A percentile compares a stretch with the other conserved stretches of the same genome.
Evolutionary conservation across 1,284 basidiomycete genomes (phyloP).

Genomic region (Ustilago trichophora): DNA sequence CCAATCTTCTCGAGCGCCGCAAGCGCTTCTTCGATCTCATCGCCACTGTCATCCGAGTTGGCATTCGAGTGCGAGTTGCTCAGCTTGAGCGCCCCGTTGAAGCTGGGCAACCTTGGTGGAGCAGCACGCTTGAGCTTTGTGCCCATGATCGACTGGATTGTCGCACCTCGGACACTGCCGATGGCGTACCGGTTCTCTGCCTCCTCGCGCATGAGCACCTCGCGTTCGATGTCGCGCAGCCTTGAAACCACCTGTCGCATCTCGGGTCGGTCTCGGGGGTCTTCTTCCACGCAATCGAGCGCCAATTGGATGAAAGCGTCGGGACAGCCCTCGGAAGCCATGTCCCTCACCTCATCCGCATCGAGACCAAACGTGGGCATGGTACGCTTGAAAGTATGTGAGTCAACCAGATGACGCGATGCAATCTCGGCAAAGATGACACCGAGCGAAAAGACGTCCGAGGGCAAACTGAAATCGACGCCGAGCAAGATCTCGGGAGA

Average conservation of each 20-base stretch:
- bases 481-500: constrained; percentile 89
- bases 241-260: constrained; percentile 80
- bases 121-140: constrained; percentile 57
- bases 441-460: constrained; percentile 92
- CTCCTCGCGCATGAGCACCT: constrained; percentile 67
- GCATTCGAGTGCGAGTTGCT: constrained; percentile 64
- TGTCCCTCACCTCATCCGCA: constrained; percentile 75
- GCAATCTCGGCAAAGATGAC: constrained; percentile 94
- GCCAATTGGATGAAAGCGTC: constrained; percentile 79
- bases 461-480: constrained; percentile 87
- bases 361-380: constrained; percentile 76
- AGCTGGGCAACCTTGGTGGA: constrained; percentile 82
- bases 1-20: constrained; percentile 58
- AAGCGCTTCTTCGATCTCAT: constrained; percentile 60
- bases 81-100: constrained; percentile 77
- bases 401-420: constrained; percentile 82
- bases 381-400: constrained; percentile 63
- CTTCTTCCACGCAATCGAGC: constrained; percentile 79
- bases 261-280: constrained; percentile 77
- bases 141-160: constrained; percentile 53
- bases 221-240: constrained; percentile 80
- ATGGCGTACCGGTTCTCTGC: constrained; percentile 70
- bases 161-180: constrained; percentile 72
- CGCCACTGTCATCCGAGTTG: constrained; percentile 48
- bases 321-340: constrained; percentile 81